Base-by-base conservation (phyloP, 176 grass and related monocot species). In the Hyparrhenia diplandra region DNA sequence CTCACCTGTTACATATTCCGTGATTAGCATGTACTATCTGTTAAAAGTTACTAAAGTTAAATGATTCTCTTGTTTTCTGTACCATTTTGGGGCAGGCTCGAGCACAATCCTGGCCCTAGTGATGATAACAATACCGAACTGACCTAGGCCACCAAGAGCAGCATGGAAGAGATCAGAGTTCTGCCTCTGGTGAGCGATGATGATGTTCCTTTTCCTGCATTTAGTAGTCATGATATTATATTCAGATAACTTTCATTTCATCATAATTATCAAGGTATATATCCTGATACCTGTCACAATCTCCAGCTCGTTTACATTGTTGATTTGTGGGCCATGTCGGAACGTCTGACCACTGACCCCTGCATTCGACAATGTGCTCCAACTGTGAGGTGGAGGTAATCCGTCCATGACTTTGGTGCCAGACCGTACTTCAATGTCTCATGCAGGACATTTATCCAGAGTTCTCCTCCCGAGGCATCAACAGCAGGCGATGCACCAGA, bases 91-190 rank as follows among this genome's bases (percentile, higher is more conserved):
- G 77, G 91, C 91, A 12, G 80, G 87, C 29, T 97, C 89, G 23
- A 94, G 94, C 63, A 83, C 75, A 80, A 97, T 90, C 70, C 87
- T 92, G 65, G 94, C 94, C 71, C 94, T 89, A 14, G 91, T 94
- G 41, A 97, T 97, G 71, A 97, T n/a, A n/a, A n/a, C n/a, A n/a
- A n/a, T 86, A 14, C 94, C 91, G 60, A 97, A 97, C 79, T 97
- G 94, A 37, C 94, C 94, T 24, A 94, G 85, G 47, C 94, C 94
- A 58, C 94, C 94, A 27, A 92, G 91, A 74, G 74, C 89, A 39
- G 75, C 94, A 78, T 86, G 78, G 87, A 97, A 97, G 65, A 97
- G 87, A 79, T 97, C 89, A 73, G 80, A 76, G 76, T 92, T 94
- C 79, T 78, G 76, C 32, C 32, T 86, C 77, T 4, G 52, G 79